These are phyloP conservation scores for Microglena sp. DNA, from an alignment of 139 green algal genomes.

Conservation along the genomic window DNA sequence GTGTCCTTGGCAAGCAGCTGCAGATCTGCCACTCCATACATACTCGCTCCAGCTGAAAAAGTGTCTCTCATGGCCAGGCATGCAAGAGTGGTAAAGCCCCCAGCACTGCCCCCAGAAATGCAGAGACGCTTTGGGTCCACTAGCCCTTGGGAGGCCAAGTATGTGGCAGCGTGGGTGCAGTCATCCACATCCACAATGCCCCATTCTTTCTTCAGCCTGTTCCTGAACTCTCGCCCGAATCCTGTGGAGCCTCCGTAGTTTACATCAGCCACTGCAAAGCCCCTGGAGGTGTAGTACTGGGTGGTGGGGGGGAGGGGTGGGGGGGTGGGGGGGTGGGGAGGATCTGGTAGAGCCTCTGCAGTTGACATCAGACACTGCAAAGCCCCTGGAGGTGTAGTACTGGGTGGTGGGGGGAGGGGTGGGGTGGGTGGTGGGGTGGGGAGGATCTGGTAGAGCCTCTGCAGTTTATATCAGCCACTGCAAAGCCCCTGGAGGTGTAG, in stretches of 20 bases:
- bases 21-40: constrained; percentile 16
- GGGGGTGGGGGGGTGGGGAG: no score
- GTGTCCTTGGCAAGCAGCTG: constrained; percentile 37
- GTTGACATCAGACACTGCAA: no score
- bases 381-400: no score
- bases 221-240: constrained; percentile 59
- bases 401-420: no score
- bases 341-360: no score
- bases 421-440: no score
- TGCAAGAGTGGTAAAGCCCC: constrained; percentile 69
- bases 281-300: constrained; percentile 63
- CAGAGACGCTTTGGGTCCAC: constrained; percentile 45
- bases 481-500: no score
- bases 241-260: constrained; percentile 68
- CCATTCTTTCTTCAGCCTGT: constrained; percentile 48
- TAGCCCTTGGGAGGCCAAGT: constrained; percentile 17
- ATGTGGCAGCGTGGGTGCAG: constrained; percentile 43
- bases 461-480: no score
- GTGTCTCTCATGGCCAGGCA: constrained; percentile 52
- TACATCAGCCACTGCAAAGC: constrained; percentile 62
- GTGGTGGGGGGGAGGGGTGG: no score
- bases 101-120: constrained; percentile 63
- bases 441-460: no score
- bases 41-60: neutral
- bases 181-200: constrained; percentile 69